Conservation (phyloP, 495 filamentous ascomycete species). For the Poronia punctata region DNA sequence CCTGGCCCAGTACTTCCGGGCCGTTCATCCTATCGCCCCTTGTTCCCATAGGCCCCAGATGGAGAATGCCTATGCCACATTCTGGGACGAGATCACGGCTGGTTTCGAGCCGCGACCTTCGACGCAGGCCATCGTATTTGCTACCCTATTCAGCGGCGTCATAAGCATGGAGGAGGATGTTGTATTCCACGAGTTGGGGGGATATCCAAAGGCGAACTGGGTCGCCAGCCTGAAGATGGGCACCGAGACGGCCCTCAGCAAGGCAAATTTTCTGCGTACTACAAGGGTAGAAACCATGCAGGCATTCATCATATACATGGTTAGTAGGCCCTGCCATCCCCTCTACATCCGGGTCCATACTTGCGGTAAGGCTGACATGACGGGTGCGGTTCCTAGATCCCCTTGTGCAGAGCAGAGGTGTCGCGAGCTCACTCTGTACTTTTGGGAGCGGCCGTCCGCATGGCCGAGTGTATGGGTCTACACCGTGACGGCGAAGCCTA, state of each 20-base stretch:
- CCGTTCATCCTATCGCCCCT: constrained; percentile 59
- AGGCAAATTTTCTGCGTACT: constrained; percentile 62
- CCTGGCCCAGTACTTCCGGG: constrained; percentile 55
- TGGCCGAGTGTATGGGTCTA: constrained; percentile 73
- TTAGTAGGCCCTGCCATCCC: too few relatives aligned
- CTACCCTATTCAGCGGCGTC: constrained; percentile 58
- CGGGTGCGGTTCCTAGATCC: constrained; percentile 49
- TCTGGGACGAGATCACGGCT: constrained; percentile 52
- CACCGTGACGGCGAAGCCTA: constrained; percentile 62
- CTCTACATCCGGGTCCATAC: too few relatives aligned
- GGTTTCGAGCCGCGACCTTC: constrained; percentile 55
- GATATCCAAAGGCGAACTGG: constrained; percentile 43
- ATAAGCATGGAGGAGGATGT: constrained; percentile 54
- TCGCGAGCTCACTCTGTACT: constrained; percentile 66
- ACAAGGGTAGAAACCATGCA: constrained; percentile 66
- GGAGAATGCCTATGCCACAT: constrained; percentile 50
- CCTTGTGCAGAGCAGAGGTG: constrained; percentile 60
- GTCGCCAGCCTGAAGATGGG: constrained; percentile 55
- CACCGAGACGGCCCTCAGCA: constrained; percentile 55
- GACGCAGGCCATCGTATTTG: constrained; percentile 59
- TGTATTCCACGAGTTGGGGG: constrained; percentile 40
- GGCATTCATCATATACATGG: constrained; percentile 67
- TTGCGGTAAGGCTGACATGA: constrained; percentile 13
- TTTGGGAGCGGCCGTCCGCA: constrained; percentile 59
- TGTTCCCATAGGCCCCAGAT: constrained; percentile 60